Conservation (phyloP, 2,329 filamentous ascomycete species). For the Exutisphaerella laricina region DNA sequence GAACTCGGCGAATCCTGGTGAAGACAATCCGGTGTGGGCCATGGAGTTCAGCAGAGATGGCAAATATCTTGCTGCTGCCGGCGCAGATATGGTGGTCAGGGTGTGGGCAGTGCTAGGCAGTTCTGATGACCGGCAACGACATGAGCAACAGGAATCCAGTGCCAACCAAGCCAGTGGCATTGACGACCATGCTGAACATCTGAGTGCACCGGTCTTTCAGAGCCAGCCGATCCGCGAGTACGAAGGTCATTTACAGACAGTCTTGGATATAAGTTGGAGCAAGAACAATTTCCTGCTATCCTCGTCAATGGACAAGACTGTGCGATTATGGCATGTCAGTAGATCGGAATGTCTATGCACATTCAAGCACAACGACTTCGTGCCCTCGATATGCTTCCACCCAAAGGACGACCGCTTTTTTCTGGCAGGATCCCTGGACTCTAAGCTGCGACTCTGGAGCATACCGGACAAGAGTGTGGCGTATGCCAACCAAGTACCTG, state of each 20-base stretch:
- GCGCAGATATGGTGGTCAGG: constrained; percentile 77
- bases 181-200: constrained; percentile 46
- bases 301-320: constrained; percentile 97
- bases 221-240: constrained; percentile 74
- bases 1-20: constrained; percentile 40
- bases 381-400: constrained; percentile 91
- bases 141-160: constrained; percentile 64
- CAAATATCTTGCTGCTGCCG: constrained; percentile 83
- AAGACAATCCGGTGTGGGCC: constrained; percentile 68
- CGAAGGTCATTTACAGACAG: constrained; percentile 73
- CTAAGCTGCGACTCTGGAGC: constrained; percentile 85
- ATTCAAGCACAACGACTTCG: constrained; percentile 92
- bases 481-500: constrained; percentile 67
- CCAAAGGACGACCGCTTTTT: constrained; percentile 95
- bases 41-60: constrained; percentile 91
- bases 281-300: constrained; percentile 98
- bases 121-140: constrained; percentile 66
- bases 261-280: constrained; percentile 93
- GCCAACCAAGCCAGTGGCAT: constrained; percentile 42
- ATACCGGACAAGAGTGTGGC: constrained; percentile 95
- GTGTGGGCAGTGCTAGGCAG: constrained; percentile 86
- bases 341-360: constrained; percentile 81
- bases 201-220: constrained; percentile 88
- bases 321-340: constrained; percentile 86
- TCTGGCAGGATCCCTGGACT: constrained; percentile 84